Evolutionary conservation across 129 eudicot species (phyloP), one percentile per base, ranked within the genome.

Genomic region (Saposhnikovia divaricata): DNA sequence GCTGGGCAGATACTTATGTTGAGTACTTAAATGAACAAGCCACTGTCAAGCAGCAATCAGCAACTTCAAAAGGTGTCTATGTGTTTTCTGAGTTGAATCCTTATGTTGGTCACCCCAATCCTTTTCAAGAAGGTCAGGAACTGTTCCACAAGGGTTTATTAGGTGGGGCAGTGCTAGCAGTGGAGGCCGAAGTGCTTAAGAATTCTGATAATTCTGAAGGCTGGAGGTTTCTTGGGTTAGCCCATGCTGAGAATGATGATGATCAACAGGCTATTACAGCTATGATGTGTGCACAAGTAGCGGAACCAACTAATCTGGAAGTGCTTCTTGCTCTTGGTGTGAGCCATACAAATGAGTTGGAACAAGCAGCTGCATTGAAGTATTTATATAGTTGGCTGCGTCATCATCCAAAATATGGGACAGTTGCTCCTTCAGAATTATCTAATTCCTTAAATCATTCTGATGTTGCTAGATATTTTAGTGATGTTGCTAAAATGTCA

Each of bases 121-220:
- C 98, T 59, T 55, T 95, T 81, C 88, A 86, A 85, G 96, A 92
- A 90, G 98, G 98, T 38, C 98, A 95, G 74, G 96, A 95, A 48
- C 88, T 95, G 68, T 95, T 95, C 72, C 89, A 96, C 65, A 92
- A 89, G 82, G 98, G 97, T 73, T 92, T 95, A 78, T 75, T 95
- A 87, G 92, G 98, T 89, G 98, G 92, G 87, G 98, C 98, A 37
- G 98, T 95, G 83, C 97, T 95, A 89, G 98, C 98, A 77, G 83
- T 92, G 83, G 98, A 95, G 84, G 98, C 98, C 40, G 98, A 95
- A 86, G 97, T 95, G 79, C 78, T 95, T 72, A 95, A 95, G 86
- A 92, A 95, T 82, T 91, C 98, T 43, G 94, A 89, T 15, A 95
- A 92, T 84, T 92, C 97, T 50, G 98, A 95, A 85, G 98, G 98